Percentiles rank a stretch among this genome's conserved stretches.
Evolutionary conservation across 2,329 filamentous ascomycete genomes (phyloP).

Genomic region (Neofusicoccum parvum): DNA sequence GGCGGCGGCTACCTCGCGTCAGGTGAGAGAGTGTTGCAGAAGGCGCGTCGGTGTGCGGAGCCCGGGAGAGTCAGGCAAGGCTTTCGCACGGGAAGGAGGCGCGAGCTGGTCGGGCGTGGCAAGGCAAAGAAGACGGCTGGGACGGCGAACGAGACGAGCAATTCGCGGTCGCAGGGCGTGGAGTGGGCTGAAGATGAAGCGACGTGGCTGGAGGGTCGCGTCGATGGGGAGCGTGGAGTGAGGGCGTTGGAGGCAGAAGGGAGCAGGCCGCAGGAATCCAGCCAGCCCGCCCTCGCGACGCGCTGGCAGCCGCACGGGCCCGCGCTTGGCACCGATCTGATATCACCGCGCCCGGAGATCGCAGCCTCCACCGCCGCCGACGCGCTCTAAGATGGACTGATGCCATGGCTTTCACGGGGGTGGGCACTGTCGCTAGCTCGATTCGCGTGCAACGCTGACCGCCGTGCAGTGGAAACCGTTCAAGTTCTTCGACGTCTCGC

Average conservation of each 20-base stretch:
- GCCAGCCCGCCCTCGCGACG: not conserved
- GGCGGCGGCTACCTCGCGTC: slow-evolving; percentile 8
- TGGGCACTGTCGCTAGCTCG: slow-evolving; percentile 22
- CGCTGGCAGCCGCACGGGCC: slow-evolving; percentile 11
- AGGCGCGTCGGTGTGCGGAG: not conserved
- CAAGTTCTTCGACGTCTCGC: slow-evolving; percentile 96
- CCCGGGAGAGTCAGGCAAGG: slow-evolving; percentile 8
- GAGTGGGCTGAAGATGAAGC: slow-evolving; percentile 15
- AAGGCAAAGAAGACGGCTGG: not conserved
- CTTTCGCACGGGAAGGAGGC: slow-evolving; percentile 10
- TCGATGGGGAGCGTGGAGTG: slow-evolving; percentile 8
- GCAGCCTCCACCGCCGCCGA: not conserved
- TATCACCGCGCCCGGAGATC: not conserved
- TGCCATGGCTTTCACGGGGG: slow-evolving; percentile 47
- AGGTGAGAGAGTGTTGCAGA: not conserved
- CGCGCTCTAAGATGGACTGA: slow-evolving; percentile 20
- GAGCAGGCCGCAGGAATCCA: slow-evolving; percentile 8
- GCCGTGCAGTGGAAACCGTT: slow-evolving; percentile 88
- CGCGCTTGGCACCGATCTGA: slow-evolving; percentile 14
- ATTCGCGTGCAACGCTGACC: not conserved
- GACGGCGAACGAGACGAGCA: not conserved
- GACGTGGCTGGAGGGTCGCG: slow-evolving; percentile 18
- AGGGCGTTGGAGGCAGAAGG: slow-evolving; percentile 8
- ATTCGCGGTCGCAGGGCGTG: slow-evolving; percentile 1
- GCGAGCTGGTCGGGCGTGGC: slow-evolving; percentile 2